Percentiles rank a stretch among this genome's conserved stretches.
Conservation (phyloP, 2,329 filamentous ascomycete genomes). For the Elsinoe fawcettii region DNA sequence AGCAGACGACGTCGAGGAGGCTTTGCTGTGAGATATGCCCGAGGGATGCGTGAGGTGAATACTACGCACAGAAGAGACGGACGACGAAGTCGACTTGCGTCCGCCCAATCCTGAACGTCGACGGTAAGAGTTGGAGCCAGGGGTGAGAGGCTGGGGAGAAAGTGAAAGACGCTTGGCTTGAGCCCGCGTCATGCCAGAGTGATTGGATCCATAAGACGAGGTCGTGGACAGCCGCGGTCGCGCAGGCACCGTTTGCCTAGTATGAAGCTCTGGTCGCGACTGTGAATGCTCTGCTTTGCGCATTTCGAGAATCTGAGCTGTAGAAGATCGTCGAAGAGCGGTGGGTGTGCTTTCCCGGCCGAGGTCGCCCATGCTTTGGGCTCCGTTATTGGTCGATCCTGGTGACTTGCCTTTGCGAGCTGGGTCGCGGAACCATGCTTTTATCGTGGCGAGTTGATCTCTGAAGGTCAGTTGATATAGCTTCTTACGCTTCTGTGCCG, state of each 20-base stretch:
- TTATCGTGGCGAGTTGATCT: slow-evolving; percentile 58
- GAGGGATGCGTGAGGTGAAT: slow-evolving; percentile 60
- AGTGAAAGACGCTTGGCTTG: slow-evolving; percentile 63
- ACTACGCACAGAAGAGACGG: slow-evolving; percentile 83
- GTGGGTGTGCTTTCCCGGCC: slow-evolving; percentile 9
- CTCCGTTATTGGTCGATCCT: slow-evolving; percentile 19
- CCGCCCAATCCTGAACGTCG: slow-evolving; percentile 78
- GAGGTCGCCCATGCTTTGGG: slow-evolving; percentile 18
- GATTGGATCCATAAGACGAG: slow-evolving; percentile 29
- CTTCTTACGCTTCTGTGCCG: slow-evolving; percentile 46
- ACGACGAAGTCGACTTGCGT: slow-evolving; percentile 91
- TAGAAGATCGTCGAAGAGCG: slow-evolving; percentile 28
- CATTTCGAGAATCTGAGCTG: slow-evolving; percentile 21
- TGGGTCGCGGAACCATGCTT: slow-evolving; percentile 65
- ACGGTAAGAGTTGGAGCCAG: slow-evolving; percentile 68
- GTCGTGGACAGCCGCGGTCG: slow-evolving; percentile 39
- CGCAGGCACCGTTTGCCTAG: slow-evolving; percentile 32
- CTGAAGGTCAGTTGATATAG: slow-evolving; percentile 57
- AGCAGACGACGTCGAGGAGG: slow-evolving; percentile 78
- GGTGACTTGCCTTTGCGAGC: slow-evolving; percentile 56
- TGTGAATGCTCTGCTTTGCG: slow-evolving; percentile 10
- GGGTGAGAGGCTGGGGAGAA: slow-evolving; percentile 80
- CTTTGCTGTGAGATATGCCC: slow-evolving; percentile 66
- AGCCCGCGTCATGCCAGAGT: slow-evolving; percentile 27
- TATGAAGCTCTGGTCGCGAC: slow-evolving; percentile 32